Conservation (phyloP, 106 monocot genomes). For the Chionographis japonica region DNA sequence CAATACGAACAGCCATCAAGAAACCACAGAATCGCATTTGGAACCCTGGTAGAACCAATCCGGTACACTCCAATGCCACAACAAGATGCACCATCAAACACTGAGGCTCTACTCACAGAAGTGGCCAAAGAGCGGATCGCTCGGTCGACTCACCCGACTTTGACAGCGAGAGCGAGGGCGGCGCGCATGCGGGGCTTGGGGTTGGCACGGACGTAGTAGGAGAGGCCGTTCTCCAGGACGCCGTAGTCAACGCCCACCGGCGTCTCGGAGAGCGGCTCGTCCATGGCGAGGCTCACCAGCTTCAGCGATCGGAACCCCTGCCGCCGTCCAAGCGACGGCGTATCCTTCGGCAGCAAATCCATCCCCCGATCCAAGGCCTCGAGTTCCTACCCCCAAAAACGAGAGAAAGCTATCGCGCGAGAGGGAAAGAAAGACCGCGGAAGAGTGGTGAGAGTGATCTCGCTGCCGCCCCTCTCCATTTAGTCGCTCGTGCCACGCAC, state of each 20-base stretch:
- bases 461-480: no score
- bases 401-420: no score
- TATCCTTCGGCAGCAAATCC: conserved; percentile 64
- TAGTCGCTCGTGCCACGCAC: no score
- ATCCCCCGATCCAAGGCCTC: conserved; percentile 5
- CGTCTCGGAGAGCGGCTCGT: conserved; percentile 59
- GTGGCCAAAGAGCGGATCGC: no score
- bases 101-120: not conserved
- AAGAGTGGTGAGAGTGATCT: no score
- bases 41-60: no score
- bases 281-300: conserved; percentile 75
- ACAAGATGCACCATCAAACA: not conserved
- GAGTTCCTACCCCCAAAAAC: no score
- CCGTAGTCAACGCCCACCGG: conserved; percentile 92
- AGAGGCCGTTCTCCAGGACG: conserved; percentile 83
- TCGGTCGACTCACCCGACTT: conserved; percentile 79
- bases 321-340: conserved; percentile 35
- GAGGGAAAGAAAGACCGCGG: no score
- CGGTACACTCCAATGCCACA: no score
- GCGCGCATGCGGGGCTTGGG: conserved; percentile 98
- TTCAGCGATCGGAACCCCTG: conserved; percentile 96
- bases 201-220: conserved; percentile 94
- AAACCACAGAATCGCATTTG: no score
- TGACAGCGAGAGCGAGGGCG: conserved; percentile 97
- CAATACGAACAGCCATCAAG: no score